A percentile compares a stretch with the other conserved stretches of the same genome.
phyloP scores from a whole-genome alignment of 2,329 filamentous ascomycete species.

The Chrysoporthe deuterocubensis region DNA sequence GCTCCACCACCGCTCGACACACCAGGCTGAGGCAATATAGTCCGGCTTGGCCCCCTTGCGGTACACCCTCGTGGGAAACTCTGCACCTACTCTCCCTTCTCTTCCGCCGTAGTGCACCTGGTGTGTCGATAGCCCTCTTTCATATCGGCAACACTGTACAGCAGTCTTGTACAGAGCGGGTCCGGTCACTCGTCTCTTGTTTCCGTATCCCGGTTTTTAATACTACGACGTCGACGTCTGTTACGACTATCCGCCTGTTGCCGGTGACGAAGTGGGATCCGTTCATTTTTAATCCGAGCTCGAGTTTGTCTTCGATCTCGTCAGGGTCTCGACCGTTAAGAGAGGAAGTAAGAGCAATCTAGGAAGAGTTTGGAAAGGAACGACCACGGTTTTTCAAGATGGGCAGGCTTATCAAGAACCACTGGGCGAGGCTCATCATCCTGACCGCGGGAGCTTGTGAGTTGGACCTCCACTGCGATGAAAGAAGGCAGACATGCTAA shows the following conservation, averaged over 20 bases:
- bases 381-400: conserved; percentile 55
- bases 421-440: conserved; percentile 94
- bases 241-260: conserved; percentile 22
- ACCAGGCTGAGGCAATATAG: conserved; percentile 36
- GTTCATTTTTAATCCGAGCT: conserved; percentile 22
- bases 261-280: conserved; percentile 28
- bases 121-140: conserved; percentile 59
- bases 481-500: neutral
- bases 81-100: conserved; percentile 36
- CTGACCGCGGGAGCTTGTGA: conserved; percentile 80
- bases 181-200: conserved; percentile 55
- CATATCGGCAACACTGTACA: conserved; percentile 45
- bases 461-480: conserved; percentile 33
- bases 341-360: conserved; percentile 21
- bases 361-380: conserved; percentile 28
- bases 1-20: conserved; percentile 22
- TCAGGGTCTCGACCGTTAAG: conserved; percentile 1
- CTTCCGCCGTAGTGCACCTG: conserved; percentile 48
- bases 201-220: conserved; percentile 31
- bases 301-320: neutral
- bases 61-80: conserved; percentile 27
- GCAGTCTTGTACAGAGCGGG: conserved; percentile 48
- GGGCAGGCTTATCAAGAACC: conserved; percentile 99
- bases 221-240: conserved; percentile 28
- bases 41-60: conserved; percentile 33